These are phyloP conservation scores for Pichia insulana DNA, from an alignment of 805 yeast genomes.

Conservation along the genomic window DNA sequence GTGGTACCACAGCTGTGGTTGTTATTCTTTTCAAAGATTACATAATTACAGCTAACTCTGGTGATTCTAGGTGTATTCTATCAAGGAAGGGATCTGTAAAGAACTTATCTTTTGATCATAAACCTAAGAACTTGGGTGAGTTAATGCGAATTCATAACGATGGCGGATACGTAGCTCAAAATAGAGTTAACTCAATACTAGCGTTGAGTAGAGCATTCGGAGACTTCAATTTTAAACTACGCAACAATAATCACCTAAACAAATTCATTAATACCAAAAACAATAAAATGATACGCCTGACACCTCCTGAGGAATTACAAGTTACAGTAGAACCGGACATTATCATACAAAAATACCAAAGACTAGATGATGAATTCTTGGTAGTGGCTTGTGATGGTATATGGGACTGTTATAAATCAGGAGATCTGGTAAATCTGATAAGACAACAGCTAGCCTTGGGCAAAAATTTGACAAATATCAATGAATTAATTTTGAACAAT, in stretches of 20 bases:
- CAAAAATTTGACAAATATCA: constrained; percentile 48
- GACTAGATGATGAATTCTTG: constrained; percentile 60
- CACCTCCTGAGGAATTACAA: constrained; percentile 62
- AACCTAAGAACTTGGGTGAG: constrained; percentile 52
- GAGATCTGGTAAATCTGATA: constrained; percentile 43
- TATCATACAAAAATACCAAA: constrained; percentile 40
- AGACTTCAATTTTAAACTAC: constrained; percentile 49
- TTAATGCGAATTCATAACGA: constrained; percentile 48
- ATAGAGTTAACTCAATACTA: constrained; percentile 50
- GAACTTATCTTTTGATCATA: constrained; percentile 57
- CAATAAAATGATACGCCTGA: constrained; percentile 22
- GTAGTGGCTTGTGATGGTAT: constrained; percentile 78
- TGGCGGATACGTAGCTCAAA: constrained; percentile 53
- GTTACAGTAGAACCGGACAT: constrained; percentile 78
- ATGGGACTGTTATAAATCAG: constrained; percentile 64
- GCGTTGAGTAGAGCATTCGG: constrained; percentile 57
- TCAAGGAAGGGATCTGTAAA: constrained; percentile 47
- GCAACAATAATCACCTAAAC: constrained; percentile 20
- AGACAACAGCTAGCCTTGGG: constrained; percentile 52
- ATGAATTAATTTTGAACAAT: constrained; percentile 51
- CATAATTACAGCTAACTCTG: constrained; percentile 57
- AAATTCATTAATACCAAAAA: constrained; percentile 16
- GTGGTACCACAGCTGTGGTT: constrained; percentile 48
- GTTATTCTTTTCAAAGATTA: constrained; percentile 35
- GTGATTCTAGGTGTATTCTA: constrained; percentile 65